Evolutionary conservation across 2,329 filamentous ascomycete species (phyloP), one percentile per base, ranked within the genome.

Genomic region (Arachnopeziza araneosa): DNA sequence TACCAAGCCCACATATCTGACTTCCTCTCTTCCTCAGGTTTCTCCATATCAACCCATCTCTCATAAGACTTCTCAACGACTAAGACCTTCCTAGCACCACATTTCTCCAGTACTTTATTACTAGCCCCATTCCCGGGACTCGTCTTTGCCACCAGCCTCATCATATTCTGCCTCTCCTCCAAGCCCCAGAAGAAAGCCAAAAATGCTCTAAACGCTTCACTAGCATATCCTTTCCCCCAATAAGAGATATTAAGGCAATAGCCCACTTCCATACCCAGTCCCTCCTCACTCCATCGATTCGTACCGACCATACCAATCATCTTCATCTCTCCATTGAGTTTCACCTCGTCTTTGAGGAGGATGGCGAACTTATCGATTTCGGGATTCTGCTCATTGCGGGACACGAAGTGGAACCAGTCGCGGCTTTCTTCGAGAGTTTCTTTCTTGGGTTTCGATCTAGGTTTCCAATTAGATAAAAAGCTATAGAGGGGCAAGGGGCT

Each of bases 231-330:
- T n/a, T 56, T 58, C 2, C 66, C 66, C 64, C 67, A 69, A 55
- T 64, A 68, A 10, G 55, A 22, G 2, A 50, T 52, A 57, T 68
- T 63, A 9, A 68, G 22, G 52, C 58, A 63, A 58, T 69, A 70
- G 1, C 67, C 66, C 1, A 57, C 59, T 53, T 69, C 64, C 36
- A 69, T 50, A 6, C 66, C 65, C 22, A 68, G 58, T 7, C 53
- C 57, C 24, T 56, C 19, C 0, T 55, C 44, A 48, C 57, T 60
- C 51, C 48, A 58, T 1, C 65, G 55, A 57, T 65, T 66, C 24
- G 66, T 68, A 14, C 67, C 67, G 7, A 64, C 58, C 1, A 66
- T 22, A 1, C 67, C 67, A 21, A 69, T 64, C 60, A 68, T 64
- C 53, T 59, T 63, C 36, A 44, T 44, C 36, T 44, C 36, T 26